These are phyloP conservation scores for Lentinula sp. DNA, from an alignment of 768 basidiomycete genomes.

Conservation along the genomic window DNA sequence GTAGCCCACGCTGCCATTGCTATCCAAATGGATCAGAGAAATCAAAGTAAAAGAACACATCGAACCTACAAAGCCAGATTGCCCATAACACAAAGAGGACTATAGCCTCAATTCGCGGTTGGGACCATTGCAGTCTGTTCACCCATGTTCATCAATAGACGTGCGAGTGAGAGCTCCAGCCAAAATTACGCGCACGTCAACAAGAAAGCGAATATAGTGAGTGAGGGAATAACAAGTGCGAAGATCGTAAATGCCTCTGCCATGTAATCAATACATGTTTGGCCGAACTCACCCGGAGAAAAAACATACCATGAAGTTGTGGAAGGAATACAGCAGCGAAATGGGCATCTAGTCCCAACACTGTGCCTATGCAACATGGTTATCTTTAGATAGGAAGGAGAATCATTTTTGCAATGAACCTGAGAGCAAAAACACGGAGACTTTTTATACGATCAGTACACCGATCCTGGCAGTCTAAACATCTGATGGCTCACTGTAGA, in stretches of 20 bases:
- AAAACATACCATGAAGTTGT: slow-evolving; percentile 48
- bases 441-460: slow-evolving; percentile 18
- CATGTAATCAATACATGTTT: background rate
- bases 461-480: background rate
- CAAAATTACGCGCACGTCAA: slow-evolving; percentile 38
- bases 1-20: slow-evolving; percentile 74
- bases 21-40: slow-evolving; percentile 17
- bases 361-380: slow-evolving; percentile 29
- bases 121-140: slow-evolving; percentile 61
- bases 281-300: background rate
- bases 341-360: slow-evolving; percentile 65
- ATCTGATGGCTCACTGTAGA: slow-evolving; percentile 35
- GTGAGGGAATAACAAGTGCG: slow-evolving; percentile 55
- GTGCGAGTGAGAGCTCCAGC: background rate
- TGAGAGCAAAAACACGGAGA: slow-evolving; percentile 37
- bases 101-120: slow-evolving; percentile 57
- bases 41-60: background rate
- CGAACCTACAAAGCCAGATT: slow-evolving; percentile 62
- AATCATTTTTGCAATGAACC: slow-evolving; percentile 17
- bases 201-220: slow-evolving; percentile 60
- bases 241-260: slow-evolving; percentile 70
- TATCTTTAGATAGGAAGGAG: slow-evolving; percentile 3
- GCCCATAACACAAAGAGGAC: slow-evolving; percentile 48
- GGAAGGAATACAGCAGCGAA: slow-evolving; percentile 67
- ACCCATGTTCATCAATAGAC: slow-evolving; percentile 7